Percentiles rank a stretch among this genome's conserved stretches.
phyloP scores from a whole-genome alignment of 306 rosid genomes.

The Cucumis hystrix region DNA sequence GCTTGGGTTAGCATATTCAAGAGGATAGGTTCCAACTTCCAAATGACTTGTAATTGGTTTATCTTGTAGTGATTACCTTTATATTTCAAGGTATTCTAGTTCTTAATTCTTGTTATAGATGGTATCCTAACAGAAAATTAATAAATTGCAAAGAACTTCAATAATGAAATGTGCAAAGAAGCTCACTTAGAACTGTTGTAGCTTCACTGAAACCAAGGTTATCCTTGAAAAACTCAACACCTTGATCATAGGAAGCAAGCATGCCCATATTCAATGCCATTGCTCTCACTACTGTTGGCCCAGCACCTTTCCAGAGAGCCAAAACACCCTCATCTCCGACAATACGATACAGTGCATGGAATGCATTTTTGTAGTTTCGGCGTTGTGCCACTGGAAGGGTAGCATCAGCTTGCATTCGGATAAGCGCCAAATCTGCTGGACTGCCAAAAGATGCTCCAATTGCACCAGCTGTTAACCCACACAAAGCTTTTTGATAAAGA shows the following conservation, averaged over 20 bases:
- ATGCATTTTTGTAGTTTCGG: slow-evolving; percentile 80
- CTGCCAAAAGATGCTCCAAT: slow-evolving; percentile 89
- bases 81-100: too few relatives aligned
- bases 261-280: slow-evolving; percentile 99
- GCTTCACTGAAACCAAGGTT: slow-evolving; percentile 71
- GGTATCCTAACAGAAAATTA: not conserved
- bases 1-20: too few relatives aligned
- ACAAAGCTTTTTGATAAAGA: slow-evolving; percentile 87
- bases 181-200: slow-evolving; percentile 58
- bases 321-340: slow-evolving; percentile 74
- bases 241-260: slow-evolving; percentile 97
- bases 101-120: too few relatives aligned
- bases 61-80: too few relatives aligned
- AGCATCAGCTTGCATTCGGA: slow-evolving; percentile 98
- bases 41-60: too few relatives aligned
- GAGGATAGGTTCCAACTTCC: too few relatives aligned
- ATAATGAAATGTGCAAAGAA: not conserved
- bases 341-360: slow-evolving; percentile 89
- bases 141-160: not conserved
- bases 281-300: slow-evolving; percentile 96
- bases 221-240: slow-evolving; percentile 92
- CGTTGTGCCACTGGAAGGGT: slow-evolving; percentile 87
- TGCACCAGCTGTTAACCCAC: slow-evolving; percentile 99
- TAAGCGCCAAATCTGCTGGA: slow-evolving; percentile 95
- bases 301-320: slow-evolving; percentile 99